Percentiles rank a stretch among this genome's conserved stretches.
These are phyloP conservation scores for Zygoascus sp. DNA, from an alignment of 1,139 yeast genomes.

Conservation along the genomic window DNA sequence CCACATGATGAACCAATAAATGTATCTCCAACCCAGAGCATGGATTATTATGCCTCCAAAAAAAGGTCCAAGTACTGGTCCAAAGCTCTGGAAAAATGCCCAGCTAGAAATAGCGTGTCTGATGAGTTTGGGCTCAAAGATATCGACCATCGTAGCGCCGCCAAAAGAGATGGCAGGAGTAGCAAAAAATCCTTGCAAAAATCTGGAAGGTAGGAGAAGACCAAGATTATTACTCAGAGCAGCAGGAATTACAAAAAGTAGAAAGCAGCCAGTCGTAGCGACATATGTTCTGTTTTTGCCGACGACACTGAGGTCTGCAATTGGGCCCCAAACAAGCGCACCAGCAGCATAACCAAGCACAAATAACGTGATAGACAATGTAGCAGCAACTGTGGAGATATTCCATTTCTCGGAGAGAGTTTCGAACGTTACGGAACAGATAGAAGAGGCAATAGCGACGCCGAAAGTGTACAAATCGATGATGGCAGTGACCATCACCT, in stretches of 20 bases:
- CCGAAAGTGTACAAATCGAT: slow-evolving; percentile 39
- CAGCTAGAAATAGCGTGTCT: slow-evolving; percentile 25
- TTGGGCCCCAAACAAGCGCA: slow-evolving; percentile 76
- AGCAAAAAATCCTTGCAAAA: slow-evolving; percentile 69
- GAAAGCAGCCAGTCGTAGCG: slow-evolving; percentile 49
- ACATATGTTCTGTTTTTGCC: slow-evolving; percentile 50
- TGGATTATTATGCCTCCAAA: background rate
- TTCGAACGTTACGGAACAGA: slow-evolving; percentile 37
- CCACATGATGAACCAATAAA: slow-evolving; percentile 1
- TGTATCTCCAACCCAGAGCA: background rate
- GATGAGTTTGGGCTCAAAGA: slow-evolving; percentile 47
- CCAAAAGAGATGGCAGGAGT: slow-evolving; percentile 78
- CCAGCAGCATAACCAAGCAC: slow-evolving; percentile 85
- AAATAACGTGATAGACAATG: slow-evolving; percentile 61
- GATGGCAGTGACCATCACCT: slow-evolving; percentile 32
- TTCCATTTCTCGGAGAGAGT: slow-evolving; percentile 30
- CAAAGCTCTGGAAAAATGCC: background rate
- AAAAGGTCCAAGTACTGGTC: background rate
- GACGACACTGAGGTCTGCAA: slow-evolving; percentile 66
- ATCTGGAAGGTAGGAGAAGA: slow-evolving; percentile 69
- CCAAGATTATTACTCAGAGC: slow-evolving; percentile 63
- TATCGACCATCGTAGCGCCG: slow-evolving; percentile 75
- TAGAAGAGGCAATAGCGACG: slow-evolving; percentile 43
- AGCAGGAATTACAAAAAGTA: slow-evolving; percentile 60
- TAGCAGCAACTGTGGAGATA: slow-evolving; percentile 32